Percentiles rank a stretch among this genome's conserved stretches.
Evolutionary conservation across 1,139 yeast genomes (phyloP).

Genomic region (Sugiyamaella japonica): DNA sequence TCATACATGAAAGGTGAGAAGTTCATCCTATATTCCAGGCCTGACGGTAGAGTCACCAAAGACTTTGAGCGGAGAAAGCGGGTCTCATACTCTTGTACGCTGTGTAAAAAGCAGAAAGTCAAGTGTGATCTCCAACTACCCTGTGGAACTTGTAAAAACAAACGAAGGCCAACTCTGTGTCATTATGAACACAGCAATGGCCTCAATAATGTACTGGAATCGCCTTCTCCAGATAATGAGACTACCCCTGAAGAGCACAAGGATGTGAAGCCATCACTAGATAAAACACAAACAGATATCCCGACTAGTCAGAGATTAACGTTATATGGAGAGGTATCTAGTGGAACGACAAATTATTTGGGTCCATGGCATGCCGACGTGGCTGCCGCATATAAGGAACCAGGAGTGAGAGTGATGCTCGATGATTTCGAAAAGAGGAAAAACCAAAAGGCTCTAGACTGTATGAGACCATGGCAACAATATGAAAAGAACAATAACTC

Average conservation of each 20-base stretch:
- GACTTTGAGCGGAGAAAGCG: conserved; percentile 21
- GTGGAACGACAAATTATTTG: conserved; percentile 20
- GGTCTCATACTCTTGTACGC: conserved; percentile 17
- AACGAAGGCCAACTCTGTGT: conserved; percentile 16
- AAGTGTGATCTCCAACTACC: conserved; percentile 22
- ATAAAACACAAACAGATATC: conserved; percentile 1
- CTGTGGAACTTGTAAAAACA: conserved; percentile 19
- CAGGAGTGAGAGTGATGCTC: conserved; percentile 20
- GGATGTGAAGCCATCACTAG: not conserved
- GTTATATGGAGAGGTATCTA: conserved; percentile 14
- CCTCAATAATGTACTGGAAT: not conserved
- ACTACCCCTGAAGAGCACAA: not conserved
- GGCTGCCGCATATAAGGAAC: conserved; percentile 19
- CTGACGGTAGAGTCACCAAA: conserved; percentile 22
- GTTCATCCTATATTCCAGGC: conserved; percentile 21
- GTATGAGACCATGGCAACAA: conserved; percentile 24
- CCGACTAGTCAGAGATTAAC: conserved; percentile 1
- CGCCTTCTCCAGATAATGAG: not conserved
- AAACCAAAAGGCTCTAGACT: conserved; percentile 19
- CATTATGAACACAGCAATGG: conserved; percentile 14
- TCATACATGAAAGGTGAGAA: conserved; percentile 15
- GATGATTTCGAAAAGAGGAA: conserved; percentile 21
- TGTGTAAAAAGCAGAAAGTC: conserved; percentile 19
- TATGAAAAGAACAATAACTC: conserved; percentile 13
- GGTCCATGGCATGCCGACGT: conserved; percentile 25